Base-by-base conservation (phyloP, 768 basidiomycete genomes). In the Clitopilus passeckerianus region DNA sequence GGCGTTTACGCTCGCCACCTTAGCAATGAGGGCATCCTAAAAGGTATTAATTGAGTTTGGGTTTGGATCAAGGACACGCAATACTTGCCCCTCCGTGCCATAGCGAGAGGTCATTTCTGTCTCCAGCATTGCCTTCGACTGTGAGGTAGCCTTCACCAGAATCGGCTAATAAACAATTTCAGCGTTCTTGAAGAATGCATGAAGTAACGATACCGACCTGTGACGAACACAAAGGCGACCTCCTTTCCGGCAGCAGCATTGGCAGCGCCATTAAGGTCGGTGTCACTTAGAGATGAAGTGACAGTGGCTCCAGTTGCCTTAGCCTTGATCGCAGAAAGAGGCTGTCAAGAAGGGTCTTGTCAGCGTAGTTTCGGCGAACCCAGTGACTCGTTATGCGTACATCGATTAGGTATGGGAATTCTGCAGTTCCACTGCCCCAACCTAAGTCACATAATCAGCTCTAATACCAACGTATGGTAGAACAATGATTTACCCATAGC, bases 211-310 rank as follows among this genome's bases (percentile, higher is more conserved):
- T n/a, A 53, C 69, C 53, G 53, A 72, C 78, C 73, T 44, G 80
- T 82, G 59, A 85, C 75, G 65, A 85, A 85, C 1, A 85, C 84
- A 27, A 84, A 66, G 0, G 81, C 83, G 7, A 78, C 78, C 37
- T 75, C 75, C 63, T 82, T 80, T 18, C 79, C 78, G 6, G 70
- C 60, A 1, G 80, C 83, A 7, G 75, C 72, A 8, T 55, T 75
- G 6, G 65, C 73, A 0, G 83, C 84, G 6, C 68, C 73, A 44
- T 71, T 77, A 1, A 80, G 68, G 59, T 85, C 80, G 1, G 78
- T 76, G 61, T 86, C 81, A 57, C 77, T 80, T 18, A 80, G 66
- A 8, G 79, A 80, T 1, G 79, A 77, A 0, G 80, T 70, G 15
- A 85, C 70, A 8, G 71, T 74, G 4, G 78, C 72, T 1, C 77